Evolutionary conservation across 768 basidiomycete genomes (phyloP).

Genomic region (Coprinellus micaceus): DNA sequence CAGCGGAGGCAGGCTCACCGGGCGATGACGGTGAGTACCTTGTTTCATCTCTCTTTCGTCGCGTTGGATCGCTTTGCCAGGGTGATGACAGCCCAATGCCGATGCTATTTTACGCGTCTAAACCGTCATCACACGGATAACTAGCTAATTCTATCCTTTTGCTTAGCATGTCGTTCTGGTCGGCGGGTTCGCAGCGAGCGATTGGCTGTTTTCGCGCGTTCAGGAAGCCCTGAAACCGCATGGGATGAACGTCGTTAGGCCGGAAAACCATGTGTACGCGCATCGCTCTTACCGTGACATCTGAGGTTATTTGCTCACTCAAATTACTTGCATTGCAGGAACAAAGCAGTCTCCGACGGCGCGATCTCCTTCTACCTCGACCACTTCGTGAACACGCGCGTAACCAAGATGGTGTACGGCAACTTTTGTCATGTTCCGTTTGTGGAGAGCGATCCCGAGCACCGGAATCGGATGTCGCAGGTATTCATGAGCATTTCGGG

Average conservation of each 20-base stretch:
- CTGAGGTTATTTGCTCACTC: not conserved
- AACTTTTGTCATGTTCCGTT: constrained; percentile 3
- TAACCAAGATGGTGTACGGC: constrained; percentile 1
- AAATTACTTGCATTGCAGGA: constrained; percentile 9
- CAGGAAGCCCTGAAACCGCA: constrained; percentile 33
- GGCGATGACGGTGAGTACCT: constrained; percentile 22
- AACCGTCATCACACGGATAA: too few relatives aligned
- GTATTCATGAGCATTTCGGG: not conserved
- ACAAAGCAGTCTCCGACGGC: constrained; percentile 54
- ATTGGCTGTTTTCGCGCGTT: constrained; percentile 48
- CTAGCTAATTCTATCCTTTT: too few relatives aligned
- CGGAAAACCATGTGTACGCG: constrained; percentile 54
- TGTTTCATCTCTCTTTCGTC: not conserved
- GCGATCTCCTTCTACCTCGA: constrained; percentile 42
- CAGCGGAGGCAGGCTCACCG: constrained; percentile 16
- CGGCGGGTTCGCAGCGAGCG: constrained; percentile 57
- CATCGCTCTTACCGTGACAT: not conserved
- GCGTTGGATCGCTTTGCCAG: too few relatives aligned
- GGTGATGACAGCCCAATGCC: too few relatives aligned
- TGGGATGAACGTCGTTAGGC: constrained; percentile 43
- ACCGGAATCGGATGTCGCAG: not conserved
- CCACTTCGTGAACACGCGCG: constrained; percentile 43
- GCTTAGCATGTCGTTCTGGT: constrained; percentile 48
- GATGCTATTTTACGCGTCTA: too few relatives aligned
- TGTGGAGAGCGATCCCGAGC: not conserved